A percentile compares a stretch with the other conserved stretches of the same genome.
These are phyloP conservation scores for Citrullus mucosospermus DNA, from an alignment of 306 rosid species.

Conservation along the genomic window DNA sequence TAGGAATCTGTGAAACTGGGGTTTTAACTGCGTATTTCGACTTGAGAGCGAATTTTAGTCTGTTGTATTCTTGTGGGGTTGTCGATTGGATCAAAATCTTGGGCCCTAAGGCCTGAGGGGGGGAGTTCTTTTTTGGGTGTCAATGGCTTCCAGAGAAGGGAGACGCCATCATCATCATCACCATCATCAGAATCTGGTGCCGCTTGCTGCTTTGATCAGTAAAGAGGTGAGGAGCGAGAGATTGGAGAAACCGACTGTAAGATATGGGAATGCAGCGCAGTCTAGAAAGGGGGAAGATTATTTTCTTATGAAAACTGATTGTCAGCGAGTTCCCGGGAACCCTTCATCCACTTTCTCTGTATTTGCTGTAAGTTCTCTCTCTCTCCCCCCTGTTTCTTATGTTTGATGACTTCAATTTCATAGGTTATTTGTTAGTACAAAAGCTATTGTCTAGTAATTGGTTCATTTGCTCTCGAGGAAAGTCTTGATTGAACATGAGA, in stretches of 20 bases:
- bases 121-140: slow-evolving; percentile 1
- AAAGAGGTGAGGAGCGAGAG: slow-evolving; percentile 81
- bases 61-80: neutral
- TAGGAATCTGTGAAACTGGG: neutral
- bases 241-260: slow-evolving; percentile 82
- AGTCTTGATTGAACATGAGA: neutral
- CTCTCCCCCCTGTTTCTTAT: neutral
- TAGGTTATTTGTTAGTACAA: neutral
- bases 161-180: slow-evolving; percentile 52
- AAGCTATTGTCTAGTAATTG: neutral
- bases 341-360: slow-evolving; percentile 68
- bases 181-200: slow-evolving; percentile 60
- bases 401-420: neutral
- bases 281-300: slow-evolving; percentile 93
- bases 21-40: neutral
- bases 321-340: slow-evolving; percentile 69
- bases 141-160: slow-evolving; percentile 33
- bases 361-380: slow-evolving; percentile 51
- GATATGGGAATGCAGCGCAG: slow-evolving; percentile 76
- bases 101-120: slow-evolving; percentile 24
- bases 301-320: slow-evolving; percentile 67
- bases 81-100: neutral
- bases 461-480: neutral
- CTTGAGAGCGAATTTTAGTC: neutral
- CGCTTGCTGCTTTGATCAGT: slow-evolving; percentile 83